Conservation (phyloP, 306 rosid species). For the Crotalaria pallida region DNA sequence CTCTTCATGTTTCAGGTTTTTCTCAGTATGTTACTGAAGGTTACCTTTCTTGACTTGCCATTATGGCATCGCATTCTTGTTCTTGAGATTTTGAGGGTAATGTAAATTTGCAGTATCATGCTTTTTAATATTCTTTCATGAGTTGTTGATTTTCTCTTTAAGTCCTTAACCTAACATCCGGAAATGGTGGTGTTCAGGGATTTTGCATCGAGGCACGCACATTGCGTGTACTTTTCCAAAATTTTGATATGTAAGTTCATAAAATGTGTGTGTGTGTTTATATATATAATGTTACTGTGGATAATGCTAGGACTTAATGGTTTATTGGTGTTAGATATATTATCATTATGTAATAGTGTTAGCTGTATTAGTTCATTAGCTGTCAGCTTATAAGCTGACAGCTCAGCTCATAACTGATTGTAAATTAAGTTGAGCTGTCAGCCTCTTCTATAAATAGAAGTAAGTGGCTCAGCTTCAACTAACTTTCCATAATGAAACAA, state of each 20-base stretch:
- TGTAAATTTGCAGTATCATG: constrained; percentile 11
- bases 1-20: constrained; percentile 63
- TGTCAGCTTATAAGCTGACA: too few species aligned
- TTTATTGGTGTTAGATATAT: neutral
- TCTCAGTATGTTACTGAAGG: constrained; percentile 95
- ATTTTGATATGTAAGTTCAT: constrained; percentile 83
- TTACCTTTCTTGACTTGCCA: constrained; percentile 89
- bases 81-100: constrained; percentile 97
- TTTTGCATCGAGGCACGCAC: constrained; percentile 95
- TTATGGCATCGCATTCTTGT: constrained; percentile 99
- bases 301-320: constrained; percentile 5
- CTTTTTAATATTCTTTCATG: neutral
- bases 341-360: too few species aligned
- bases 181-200: constrained; percentile 53
- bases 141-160: constrained; percentile 12
- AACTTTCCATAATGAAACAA: too few species aligned
- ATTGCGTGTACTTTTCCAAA: constrained; percentile 75
- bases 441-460: too few species aligned
- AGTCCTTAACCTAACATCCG: constrained; percentile 15
- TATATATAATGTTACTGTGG: constrained; percentile 1
- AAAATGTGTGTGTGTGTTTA: too few species aligned
- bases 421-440: too few species aligned
- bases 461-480: too few species aligned
- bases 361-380: too few species aligned
- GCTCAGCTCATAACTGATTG: too few species aligned